Conservation (phyloP, 179 eudicot genomes). For the Drosera spatulata region DNA sequence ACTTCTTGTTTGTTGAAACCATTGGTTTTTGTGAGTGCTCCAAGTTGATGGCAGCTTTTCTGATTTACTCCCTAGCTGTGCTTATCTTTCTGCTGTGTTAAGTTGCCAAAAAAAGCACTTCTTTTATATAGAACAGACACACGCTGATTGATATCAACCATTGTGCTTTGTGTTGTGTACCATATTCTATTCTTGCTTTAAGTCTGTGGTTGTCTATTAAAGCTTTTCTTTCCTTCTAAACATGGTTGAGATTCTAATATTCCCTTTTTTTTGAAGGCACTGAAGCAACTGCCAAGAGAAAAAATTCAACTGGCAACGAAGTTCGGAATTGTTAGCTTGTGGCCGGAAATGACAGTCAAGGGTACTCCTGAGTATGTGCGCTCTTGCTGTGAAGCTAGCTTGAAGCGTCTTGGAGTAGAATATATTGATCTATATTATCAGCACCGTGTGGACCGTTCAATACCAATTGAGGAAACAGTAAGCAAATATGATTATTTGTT, state of each 20-base stretch:
- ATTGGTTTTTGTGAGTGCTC: too few relatives aligned
- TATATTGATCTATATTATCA: conserved; percentile 43
- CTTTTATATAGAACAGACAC: too few relatives aligned
- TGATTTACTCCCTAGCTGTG: too few relatives aligned
- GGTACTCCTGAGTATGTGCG: conserved; percentile 38
- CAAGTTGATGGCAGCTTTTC: too few relatives aligned
- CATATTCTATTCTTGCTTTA: too few relatives aligned
- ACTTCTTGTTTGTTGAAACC: too few relatives aligned
- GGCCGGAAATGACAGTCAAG: conserved; percentile 8
- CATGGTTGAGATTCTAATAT: neutral
- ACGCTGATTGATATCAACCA: too few relatives aligned
- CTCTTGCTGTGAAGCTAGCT: conserved; percentile 34
- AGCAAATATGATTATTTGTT: neutral
- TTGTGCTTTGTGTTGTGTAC: too few relatives aligned
- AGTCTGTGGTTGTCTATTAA: neutral
- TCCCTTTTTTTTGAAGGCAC: conserved; percentile 17
- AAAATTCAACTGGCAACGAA: conserved; percentile 38
- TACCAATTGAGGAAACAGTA: conserved; percentile 44
- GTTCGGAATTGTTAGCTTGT: conserved; percentile 16
- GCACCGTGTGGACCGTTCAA: conserved; percentile 35
- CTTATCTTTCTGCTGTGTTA: too few relatives aligned
- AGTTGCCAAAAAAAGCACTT: too few relatives aligned
- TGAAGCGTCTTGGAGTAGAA: conserved; percentile 33
- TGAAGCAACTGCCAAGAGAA: conserved; percentile 30
- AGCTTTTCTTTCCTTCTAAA: neutral